Conservation (phyloP, 169 alveolate species). For the Plasmodium coatneyi region DNA sequence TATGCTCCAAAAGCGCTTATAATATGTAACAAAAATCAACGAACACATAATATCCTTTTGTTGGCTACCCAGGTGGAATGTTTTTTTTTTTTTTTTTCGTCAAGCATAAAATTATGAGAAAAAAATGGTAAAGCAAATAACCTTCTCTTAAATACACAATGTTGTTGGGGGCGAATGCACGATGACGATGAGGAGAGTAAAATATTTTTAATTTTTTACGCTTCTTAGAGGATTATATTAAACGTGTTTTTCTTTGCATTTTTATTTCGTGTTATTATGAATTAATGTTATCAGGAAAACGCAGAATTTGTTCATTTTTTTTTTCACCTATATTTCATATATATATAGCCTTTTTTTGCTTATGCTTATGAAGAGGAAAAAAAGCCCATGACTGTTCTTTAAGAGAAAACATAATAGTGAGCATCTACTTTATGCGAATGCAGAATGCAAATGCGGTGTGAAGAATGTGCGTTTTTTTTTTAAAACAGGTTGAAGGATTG, state of each 20-base stretch:
- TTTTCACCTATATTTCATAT: not conserved
- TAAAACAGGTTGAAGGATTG: not conserved
- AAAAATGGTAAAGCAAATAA: not conserved
- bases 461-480: not conserved
- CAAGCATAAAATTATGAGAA: not conserved
- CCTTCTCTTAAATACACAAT: not conserved
- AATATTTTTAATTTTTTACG: not conserved
- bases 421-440: not conserved
- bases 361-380: not conserved
- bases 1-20: not conserved
- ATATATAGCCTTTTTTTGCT: not conserved
- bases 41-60: not conserved
- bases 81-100: constrained; percentile 1
- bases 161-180: constrained; percentile 2
- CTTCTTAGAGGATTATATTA: not conserved
- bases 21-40: not conserved
- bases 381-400: not conserved
- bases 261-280: not conserved
- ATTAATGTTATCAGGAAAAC: not conserved
- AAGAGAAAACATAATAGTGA: not conserved
- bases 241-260: not conserved
- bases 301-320: not conserved
- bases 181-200: not conserved
- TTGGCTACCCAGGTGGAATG: not conserved
- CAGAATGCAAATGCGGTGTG: not conserved